Conservation (phyloP, 108 stramenopile genomes). For the Cyclotella sp. region DNA sequence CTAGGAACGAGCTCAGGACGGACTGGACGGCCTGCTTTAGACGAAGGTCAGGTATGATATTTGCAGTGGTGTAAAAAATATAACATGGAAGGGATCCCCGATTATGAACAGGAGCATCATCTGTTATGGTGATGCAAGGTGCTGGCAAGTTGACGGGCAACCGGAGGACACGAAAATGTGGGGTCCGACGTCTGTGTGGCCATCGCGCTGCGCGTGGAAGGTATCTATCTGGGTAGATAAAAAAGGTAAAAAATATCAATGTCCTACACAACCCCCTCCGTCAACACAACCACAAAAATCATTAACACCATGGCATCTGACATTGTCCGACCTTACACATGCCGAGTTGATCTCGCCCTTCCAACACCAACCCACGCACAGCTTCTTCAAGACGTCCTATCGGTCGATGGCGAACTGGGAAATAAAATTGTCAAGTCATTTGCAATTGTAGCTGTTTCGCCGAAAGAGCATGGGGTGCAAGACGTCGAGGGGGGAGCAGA, state of each 20-base stretch:
- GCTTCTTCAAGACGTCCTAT: constrained; percentile 60
- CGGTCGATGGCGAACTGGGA: constrained; percentile 74
- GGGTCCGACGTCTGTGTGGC: too few relatives aligned
- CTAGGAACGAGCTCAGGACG: constrained; percentile 10
- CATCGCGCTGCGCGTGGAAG: too few relatives aligned
- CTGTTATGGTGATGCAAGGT: too few relatives aligned
- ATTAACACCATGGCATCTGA: not conserved
- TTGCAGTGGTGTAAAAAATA: not conserved
- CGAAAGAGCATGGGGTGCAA: not conserved
- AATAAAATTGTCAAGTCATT: constrained; percentile 72
- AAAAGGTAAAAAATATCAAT: too few relatives aligned
- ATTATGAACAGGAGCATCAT: too few relatives aligned
- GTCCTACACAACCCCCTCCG: too few relatives aligned
- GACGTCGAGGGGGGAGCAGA: not conserved
- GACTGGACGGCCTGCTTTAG: constrained; percentile 20
- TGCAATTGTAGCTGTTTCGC: constrained; percentile 26
- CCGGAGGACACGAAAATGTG: too few relatives aligned
- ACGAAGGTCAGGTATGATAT: not conserved
- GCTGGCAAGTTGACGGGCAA: too few relatives aligned
- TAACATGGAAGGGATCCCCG: too few relatives aligned
- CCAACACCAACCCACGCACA: constrained; percentile 65
- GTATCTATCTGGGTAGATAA: too few relatives aligned
- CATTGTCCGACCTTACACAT: constrained; percentile 54
- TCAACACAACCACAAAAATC: too few relatives aligned
- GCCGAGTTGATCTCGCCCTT: constrained; percentile 65